These are phyloP conservation scores for Kodamaea ohmeri DNA, from an alignment of 1,139 yeast genomes.

Conservation along the genomic window DNA sequence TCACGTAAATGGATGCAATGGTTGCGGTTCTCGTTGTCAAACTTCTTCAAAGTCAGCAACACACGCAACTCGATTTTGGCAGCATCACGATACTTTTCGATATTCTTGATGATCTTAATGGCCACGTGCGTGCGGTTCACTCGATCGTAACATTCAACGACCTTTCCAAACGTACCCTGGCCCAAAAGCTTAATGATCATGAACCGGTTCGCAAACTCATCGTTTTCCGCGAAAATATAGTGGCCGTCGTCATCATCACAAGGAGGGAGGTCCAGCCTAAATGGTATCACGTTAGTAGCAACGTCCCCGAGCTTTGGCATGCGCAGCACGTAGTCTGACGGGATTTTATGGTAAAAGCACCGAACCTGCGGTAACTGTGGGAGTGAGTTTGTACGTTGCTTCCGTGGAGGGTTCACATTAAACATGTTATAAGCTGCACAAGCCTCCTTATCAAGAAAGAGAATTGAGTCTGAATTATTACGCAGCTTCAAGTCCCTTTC, in stretches of 20 bases:
- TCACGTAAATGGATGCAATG: slow-evolving; percentile 81
- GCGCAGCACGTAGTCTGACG: slow-evolving; percentile 37
- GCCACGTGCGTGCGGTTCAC: slow-evolving; percentile 69
- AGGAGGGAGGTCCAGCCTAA: slow-evolving; percentile 39
- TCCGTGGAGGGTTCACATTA: slow-evolving; percentile 36
- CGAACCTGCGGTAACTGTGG: slow-evolving; percentile 62
- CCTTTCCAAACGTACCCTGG: slow-evolving; percentile 98
- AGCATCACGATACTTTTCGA: slow-evolving; percentile 79
- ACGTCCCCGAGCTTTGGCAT: slow-evolving; percentile 46
- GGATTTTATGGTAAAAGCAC: slow-evolving; percentile 42
- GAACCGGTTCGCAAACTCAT: slow-evolving; percentile 64
- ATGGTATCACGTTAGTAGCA: slow-evolving; percentile 40
- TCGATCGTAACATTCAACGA: slow-evolving; percentile 67
- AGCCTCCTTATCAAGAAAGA: slow-evolving; percentile 39
- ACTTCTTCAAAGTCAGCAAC: slow-evolving; percentile 74
- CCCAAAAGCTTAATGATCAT: slow-evolving; percentile 71
- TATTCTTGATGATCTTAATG: slow-evolving; percentile 80
- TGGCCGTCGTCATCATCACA: slow-evolving; percentile 84
- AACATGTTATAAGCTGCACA: slow-evolving; percentile 46
- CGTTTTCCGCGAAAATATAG: slow-evolving; percentile 62
- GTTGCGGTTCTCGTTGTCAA: slow-evolving; percentile 64
- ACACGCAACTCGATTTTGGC: slow-evolving; percentile 80
- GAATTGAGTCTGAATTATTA: slow-evolving; percentile 40
- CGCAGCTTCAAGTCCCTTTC: slow-evolving; percentile 19
- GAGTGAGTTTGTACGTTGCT: slow-evolving; percentile 64